Evolutionary conservation across 1,284 basidiomycete species (phyloP).

Genomic region (Cutaneotrichosporon sp.): DNA sequence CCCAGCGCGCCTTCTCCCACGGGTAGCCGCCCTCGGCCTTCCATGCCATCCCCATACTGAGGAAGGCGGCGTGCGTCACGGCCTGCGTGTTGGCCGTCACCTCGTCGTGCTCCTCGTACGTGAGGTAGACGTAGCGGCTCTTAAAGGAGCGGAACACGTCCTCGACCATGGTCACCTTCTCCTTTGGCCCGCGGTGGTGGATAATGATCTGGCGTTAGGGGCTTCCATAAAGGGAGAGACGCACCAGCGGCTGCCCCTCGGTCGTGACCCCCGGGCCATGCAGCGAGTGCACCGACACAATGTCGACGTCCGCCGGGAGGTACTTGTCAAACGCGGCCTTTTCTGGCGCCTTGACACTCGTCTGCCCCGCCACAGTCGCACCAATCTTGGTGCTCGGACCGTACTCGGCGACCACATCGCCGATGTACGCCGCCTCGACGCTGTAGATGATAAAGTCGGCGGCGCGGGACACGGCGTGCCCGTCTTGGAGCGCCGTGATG

Average conservation of each 20-base stretch:
- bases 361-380: constrained; percentile 92
- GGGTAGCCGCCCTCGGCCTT: constrained; percentile 75
- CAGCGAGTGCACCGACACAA: constrained; percentile 91
- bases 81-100: constrained; percentile 99
- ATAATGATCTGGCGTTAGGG: constrained; percentile 74
- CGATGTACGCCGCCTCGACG: constrained; percentile 90
- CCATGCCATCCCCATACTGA: constrained; percentile 99
- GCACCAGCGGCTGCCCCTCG: constrained; percentile 86
- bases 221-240: too few relatives aligned
- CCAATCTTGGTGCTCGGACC: constrained; percentile 93
- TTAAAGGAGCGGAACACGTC: constrained; percentile 78
- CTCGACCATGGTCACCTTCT: constrained; percentile 76
- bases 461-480: constrained; percentile 77
- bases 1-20: constrained; percentile 90
- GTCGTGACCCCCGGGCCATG: constrained; percentile 92
- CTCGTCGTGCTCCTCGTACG: constrained; percentile 92
- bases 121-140: constrained; percentile 86
- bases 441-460: constrained; percentile 91
- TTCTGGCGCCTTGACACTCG: constrained; percentile 95
- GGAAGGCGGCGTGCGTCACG: constrained; percentile 95
- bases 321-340: constrained; percentile 84
- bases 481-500: constrained; percentile 71
- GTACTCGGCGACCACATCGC: constrained; percentile 78
- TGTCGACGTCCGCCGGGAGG: constrained; percentile 81
- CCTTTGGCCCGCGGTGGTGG: constrained; percentile 76